Conservation (phyloP, 352 stramenopile genomes). For the Paralagenidium karlingii region DNA sequence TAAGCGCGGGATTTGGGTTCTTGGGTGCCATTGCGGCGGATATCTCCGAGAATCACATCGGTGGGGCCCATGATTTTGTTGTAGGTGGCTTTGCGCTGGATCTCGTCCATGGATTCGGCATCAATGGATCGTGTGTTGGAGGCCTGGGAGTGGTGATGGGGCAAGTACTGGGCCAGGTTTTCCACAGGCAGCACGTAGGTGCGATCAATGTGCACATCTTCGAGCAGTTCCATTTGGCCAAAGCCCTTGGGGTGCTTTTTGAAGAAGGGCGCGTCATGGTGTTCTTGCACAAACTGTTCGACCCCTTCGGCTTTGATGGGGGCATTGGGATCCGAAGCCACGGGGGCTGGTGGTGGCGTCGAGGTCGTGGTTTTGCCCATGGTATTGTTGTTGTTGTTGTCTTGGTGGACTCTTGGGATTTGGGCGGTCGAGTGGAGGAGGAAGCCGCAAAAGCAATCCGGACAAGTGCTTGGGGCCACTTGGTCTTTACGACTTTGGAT, state of each 20-base stretch:
- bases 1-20: slow-evolving; percentile 61
- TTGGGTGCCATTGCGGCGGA: slow-evolving; percentile 54
- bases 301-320: no score
- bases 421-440: no score
- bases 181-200: slow-evolving; percentile 68
- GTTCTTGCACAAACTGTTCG: no score
- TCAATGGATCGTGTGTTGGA: slow-evolving; percentile 72
- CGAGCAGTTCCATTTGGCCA: slow-evolving; percentile 61
- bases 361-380: no score
- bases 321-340: no score
- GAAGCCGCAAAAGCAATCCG: no score
- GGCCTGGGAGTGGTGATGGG: slow-evolving; percentile 29
- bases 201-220: slow-evolving; percentile 43
- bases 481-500: no score
- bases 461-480: no score
- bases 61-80: slow-evolving; percentile 79
- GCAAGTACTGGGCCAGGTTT: slow-evolving; percentile 56
- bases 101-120: slow-evolving; percentile 36
- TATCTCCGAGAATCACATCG: slow-evolving; percentile 74
- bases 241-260: slow-evolving; percentile 72
- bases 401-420: no score
- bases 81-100: slow-evolving; percentile 66
- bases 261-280: slow-evolving; percentile 56
- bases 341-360: no score
- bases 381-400: no score